Evolutionary conservation across 2,329 filamentous ascomycete genomes (phyloP).

Genomic region (Pseudogymnoascus pannorum): DNA sequence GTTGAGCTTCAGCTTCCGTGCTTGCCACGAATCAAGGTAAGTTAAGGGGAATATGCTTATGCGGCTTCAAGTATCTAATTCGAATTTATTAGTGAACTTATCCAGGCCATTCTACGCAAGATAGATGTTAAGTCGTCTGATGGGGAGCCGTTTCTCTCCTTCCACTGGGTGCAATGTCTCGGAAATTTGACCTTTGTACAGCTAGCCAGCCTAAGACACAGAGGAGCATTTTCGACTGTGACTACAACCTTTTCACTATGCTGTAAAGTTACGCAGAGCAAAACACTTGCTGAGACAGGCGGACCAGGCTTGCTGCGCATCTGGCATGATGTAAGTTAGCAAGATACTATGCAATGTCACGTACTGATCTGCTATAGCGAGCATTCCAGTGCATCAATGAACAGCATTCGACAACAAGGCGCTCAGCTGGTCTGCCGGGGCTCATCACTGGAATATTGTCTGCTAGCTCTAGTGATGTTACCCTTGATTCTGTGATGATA

Average conservation of each 20-base stretch:
- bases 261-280: slow-evolving; percentile 57
- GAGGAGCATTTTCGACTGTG: slow-evolving; percentile 90
- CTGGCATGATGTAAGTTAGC: slow-evolving; percentile 61
- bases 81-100: slow-evolving; percentile 52
- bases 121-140: slow-evolving; percentile 39
- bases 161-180: slow-evolving; percentile 53
- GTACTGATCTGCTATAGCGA: slow-evolving; percentile 35
- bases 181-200: slow-evolving; percentile 75
- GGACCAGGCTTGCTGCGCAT: slow-evolving; percentile 37
- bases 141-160: slow-evolving; percentile 40
- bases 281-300: slow-evolving; percentile 31
- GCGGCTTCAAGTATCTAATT: not conserved
- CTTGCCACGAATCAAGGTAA: slow-evolving; percentile 88
- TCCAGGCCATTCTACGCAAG: slow-evolving; percentile 55
- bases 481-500: slow-evolving; percentile 58
- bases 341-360: not conserved
- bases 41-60: slow-evolving; percentile 13
- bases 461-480: slow-evolving; percentile 50
- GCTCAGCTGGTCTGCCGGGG: slow-evolving; percentile 87
- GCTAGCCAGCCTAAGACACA: slow-evolving; percentile 73
- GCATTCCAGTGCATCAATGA: slow-evolving; percentile 64
- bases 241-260: slow-evolving; percentile 79
- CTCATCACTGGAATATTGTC: slow-evolving; percentile 75
- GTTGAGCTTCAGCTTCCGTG: slow-evolving; percentile 89
- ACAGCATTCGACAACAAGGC: slow-evolving; percentile 74